These are phyloP conservation scores for Corymbia citriodora DNA, from an alignment of 441 rosid genomes.

Conservation along the genomic window DNA sequence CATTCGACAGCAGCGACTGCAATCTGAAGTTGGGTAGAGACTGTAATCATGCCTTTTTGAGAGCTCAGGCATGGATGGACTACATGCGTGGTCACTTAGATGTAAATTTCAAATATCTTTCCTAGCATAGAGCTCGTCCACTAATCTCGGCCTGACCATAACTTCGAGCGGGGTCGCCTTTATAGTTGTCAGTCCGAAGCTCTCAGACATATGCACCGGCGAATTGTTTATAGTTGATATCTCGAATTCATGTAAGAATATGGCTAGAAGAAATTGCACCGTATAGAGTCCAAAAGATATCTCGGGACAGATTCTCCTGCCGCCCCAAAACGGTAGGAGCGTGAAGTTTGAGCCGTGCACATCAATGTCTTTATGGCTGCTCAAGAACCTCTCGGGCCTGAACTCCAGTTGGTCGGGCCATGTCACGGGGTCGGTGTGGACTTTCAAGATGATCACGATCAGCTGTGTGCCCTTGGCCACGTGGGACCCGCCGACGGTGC, in stretches of 20 bases:
- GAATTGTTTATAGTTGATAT: not conserved
- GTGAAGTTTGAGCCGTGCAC: slow-evolving; percentile 10
- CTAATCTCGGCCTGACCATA: not conserved
- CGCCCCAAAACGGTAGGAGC: slow-evolving; percentile 9
- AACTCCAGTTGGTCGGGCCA: slow-evolving; percentile 16
- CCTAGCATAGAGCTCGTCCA: not conserved
- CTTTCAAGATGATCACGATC: slow-evolving; percentile 3
- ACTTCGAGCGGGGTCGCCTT: slow-evolving; percentile 4
- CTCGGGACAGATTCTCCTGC: slow-evolving; percentile 16
- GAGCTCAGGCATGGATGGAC: not conserved
- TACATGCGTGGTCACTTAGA: not conserved
- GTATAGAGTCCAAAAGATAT: slow-evolving; percentile 10
- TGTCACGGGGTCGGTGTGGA: slow-evolving; percentile 12
- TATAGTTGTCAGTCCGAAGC: not conserved
- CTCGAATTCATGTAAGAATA: slow-evolving; percentile 15
- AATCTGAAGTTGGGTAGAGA: not conserved
- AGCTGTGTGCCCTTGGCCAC: slow-evolving; percentile 12
- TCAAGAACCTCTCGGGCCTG: slow-evolving; percentile 18
- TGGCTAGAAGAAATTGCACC: slow-evolving; percentile 5
- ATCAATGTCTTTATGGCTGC: not conserved
- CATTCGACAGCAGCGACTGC: not conserved
- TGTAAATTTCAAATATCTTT: not conserved
- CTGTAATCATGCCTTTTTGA: not conserved
- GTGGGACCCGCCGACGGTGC: slow-evolving; percentile 2
- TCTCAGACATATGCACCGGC: slow-evolving; percentile 8